phyloP scores from a whole-genome alignment of 257 asterid genomes.

The Verbena officinalis region DNA sequence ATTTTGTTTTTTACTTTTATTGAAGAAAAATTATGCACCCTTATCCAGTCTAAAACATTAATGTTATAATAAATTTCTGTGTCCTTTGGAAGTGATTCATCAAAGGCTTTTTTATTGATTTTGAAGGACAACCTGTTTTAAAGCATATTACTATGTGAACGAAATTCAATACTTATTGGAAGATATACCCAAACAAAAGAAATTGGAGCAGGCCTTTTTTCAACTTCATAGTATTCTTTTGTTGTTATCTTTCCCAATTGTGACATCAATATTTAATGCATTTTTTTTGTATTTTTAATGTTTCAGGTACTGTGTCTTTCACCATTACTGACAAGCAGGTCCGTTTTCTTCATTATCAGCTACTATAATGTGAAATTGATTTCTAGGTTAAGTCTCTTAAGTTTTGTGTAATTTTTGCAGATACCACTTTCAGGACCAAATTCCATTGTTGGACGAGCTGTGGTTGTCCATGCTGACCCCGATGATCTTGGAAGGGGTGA shows the following conservation, averaged over 20 bases:
- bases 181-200: too few species aligned
- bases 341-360: not conserved
- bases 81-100: not conserved
- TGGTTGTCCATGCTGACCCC: slow-evolving; percentile 73
- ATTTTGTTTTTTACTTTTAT: not conserved
- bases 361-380: not conserved
- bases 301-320: slow-evolving; percentile 57
- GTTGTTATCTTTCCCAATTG: not conserved
- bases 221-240: too few species aligned
- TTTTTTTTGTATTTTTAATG: not conserved
- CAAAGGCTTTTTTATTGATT: too few species aligned
- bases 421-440: slow-evolving; percentile 67
- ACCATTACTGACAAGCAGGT: slow-evolving; percentile 61
- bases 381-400: slow-evolving; percentile 8
- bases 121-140: too few species aligned
- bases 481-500: slow-evolving; percentile 78
- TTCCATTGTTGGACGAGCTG: slow-evolving; percentile 72
- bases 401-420: slow-evolving; percentile 28
- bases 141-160: too few species aligned
- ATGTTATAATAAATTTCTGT: too few species aligned
- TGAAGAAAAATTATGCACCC: not conserved
- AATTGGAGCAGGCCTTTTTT: too few species aligned
- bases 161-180: too few species aligned
- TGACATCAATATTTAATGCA: not conserved
- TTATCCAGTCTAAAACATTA: not conserved